Base-by-base conservation (phyloP, 2,329 filamentous ascomycete genomes). In the Sporothrix humicola region DNA sequence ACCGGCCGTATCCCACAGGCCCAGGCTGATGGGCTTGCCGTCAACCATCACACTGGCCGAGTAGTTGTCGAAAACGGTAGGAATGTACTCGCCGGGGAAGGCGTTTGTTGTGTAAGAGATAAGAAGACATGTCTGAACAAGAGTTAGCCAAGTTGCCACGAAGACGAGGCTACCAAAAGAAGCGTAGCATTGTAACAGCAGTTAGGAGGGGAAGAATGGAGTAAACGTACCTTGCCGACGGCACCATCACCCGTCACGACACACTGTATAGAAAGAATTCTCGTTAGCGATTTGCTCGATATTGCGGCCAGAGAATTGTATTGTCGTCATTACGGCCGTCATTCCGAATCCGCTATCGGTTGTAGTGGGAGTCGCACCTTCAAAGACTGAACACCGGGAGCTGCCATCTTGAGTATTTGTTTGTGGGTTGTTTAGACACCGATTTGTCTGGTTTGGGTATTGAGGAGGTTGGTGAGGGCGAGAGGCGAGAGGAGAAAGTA, bases 21-120 rank as follows among this genome's bases (percentile, higher is more conserved):
- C 96, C 79, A 99, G 85, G 84, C 94, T 98, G 85, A 98, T 97
- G 75, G 95, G 95, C 86, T 97, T 97, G 79, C 95, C 94, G 86
- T 98, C 96, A 73, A 98, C 96, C 93, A 98, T 98, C 73, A 99
- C 96, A 86, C 94, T 97, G 77, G 96, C 96, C 52, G 95, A 97
- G 87, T 98, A 98, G 86, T 99, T 99, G 82, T 98, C 95, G 84
- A 98, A 98, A 76, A 99, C 96, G 79, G 96, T 99, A 78, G 96
- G 96, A 79, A 99, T 98, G 85, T 99, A 99, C 88, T 99, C 96
- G 83, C 96, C 96, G n/a, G 96, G 96, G 83, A 99, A 99, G 77
- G 96, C 96, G 86, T 98, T 99, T 77, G 96, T 99, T 77, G 96
- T 98, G 86, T 99, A 99, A 71, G 95, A 98, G 82, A 99, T 99